Base-by-base conservation (phyloP, 768 basidiomycete genomes). In the Serpula lacrymans region DNA sequence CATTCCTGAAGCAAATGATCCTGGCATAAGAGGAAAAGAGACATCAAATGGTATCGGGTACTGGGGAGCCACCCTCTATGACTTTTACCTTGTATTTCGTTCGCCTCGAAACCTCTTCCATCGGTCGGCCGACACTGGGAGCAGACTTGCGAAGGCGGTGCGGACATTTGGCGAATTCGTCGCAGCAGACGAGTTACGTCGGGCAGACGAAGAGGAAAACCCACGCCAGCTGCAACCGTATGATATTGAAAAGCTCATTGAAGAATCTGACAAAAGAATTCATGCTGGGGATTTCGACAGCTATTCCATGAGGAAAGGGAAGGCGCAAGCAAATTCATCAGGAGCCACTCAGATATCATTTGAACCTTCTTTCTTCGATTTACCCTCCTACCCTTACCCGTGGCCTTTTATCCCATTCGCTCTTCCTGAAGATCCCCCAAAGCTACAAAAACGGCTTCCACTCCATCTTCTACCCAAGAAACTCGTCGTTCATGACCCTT, bases 401-500 rank as follows among this genome's bases (percentile, higher is more conserved):
- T 70, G 71, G 68, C 69, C 72, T 3, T 39, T 66, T 4, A 49
- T 54, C 1, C 73, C 73, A 0, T 74, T 72, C 20, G 47, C 46
- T 18, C 22, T 43, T 6, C 51, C 62, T 13, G 43, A 52, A 10
- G 42, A 54, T 10, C 30, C 53, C 0, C 48, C 51, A 9, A 26
- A 26, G 4, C 62, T 71, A 18, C 61, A 68, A 42, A 53, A 65
- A 3, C 57, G 55, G 4, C 49, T 71, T 23, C 61, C 67, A 0
- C 41, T 57, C 4, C 41, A 63, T 26, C 50, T 67, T 4, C 58
- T 71, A 14, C 74, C 74, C 0, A 43, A 64, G 48, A 69, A 50
- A 14, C 55, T 75, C 8, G 45, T 66, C 17, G 68, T 74, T 1
- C 72, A 74, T 40, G 72, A 73, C 41, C 71, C 72, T 0, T 71